Evolutionary conservation across 768 basidiomycete genomes (phyloP), one percentile per base, ranked within the genome.

Genomic region (Hericium alpestre): DNA sequence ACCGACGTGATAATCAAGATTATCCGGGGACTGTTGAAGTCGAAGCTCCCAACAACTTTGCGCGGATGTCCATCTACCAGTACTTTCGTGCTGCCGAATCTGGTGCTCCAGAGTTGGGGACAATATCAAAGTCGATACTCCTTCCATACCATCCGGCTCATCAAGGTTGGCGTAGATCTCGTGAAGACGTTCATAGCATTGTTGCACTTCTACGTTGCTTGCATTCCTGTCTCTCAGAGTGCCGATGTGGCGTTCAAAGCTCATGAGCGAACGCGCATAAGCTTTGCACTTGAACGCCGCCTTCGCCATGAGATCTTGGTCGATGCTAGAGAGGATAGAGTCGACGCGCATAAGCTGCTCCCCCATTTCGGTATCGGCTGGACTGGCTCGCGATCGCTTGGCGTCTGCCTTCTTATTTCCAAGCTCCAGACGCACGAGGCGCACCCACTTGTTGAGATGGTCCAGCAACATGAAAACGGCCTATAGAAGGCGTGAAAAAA

Each of bases 81-180:
- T 95, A 62, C 88, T 94, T 69, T 99, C 96, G 64, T 99, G 96
- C 65, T 98, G 90, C 46, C 96, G 85, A 59, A 99, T 98, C 69
- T 96, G 93, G 69, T 96, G 92, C 62, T 97, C 91, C 50, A 98
- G 70, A 3, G 90, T 90, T 0, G 96, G 96, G 0, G 88, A 83
- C 12, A 97, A 72, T 56, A 98, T 88, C 63, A 88, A 72, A 6
- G 88, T 83, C 0, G 96, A 96, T 37, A 98, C 79, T 0, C 96
- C 96, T 72, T 97, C 94, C 96, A 99, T 99, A 15, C 96, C 96
- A 71, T 99, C 96, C 0, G 96, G 96, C 69, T 99, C 93, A 67
- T 99, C 93, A 7, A 99, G 76, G 56, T 93, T 82, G 12, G 95
- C 87, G 69, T 99, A 99, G 59, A 98, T 94, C 69, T 96, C 87